Base-by-base conservation (phyloP, 345 rosid species). In the Dipteronia sinensis region DNA sequence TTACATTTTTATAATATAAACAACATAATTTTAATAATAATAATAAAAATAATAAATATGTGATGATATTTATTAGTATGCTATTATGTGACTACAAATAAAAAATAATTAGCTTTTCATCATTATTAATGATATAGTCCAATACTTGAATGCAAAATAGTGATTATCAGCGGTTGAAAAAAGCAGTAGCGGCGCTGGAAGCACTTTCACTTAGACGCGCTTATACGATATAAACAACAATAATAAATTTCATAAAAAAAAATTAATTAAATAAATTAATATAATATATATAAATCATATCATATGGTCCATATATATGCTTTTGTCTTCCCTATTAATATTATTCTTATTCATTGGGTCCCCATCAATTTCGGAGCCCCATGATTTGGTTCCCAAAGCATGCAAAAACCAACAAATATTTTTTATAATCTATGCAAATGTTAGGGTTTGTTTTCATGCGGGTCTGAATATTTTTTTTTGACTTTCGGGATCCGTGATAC, bases 101-200 rank as follows among this genome's bases (percentile, higher is more conserved):
- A 42, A 42, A 7, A 9, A 46, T 46, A 20, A 34, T 4, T 59
- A 59, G 13, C 12, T 59, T 59, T 59, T 53, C n/a, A 53, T 53
- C 58, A 53, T 53, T 53, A 53, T 53, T 53, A 7, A 53, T 6
- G 58, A 53, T 16, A 53, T 16, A 53, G 16, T 53, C 8, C 1
- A 16, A 13, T 53, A 46, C 49, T 16, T 53, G 17, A 4, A 49
- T 12, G 17, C 6, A 13, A 49, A 47, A 11, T 25, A 15, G 40
- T 23, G 61, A 7, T 22, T 19, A n/a, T 38, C 20, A 29, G 64
- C 25, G 46, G 63, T 46, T 64, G 62, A 19, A 71, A 85, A 81
- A 81, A 81, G 81, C 66, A 62, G 81, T 0, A 55, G 75, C 82
- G 82, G 83, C 82, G 80, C 78, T 65, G 64, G 67, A 72, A 38